A percentile compares a stretch with the other conserved stretches of the same genome.
phyloP scores from a whole-genome alignment of 208 protist genomes.

The Crithidia mellificae region DNA sequence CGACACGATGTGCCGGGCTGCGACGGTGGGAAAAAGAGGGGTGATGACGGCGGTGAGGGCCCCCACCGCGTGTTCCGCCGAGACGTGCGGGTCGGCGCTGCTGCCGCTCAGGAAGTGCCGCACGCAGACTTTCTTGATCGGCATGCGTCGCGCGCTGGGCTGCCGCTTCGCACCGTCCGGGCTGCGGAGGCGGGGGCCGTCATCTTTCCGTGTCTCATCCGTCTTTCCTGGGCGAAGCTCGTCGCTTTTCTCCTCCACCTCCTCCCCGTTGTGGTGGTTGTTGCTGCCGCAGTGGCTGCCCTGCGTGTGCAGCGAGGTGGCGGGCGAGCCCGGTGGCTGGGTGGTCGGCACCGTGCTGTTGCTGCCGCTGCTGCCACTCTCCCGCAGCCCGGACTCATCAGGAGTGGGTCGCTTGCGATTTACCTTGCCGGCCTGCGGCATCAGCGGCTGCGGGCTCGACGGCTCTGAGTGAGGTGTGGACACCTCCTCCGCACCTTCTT shows the following conservation, averaged over 20 bases:
- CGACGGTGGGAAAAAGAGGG: no score
- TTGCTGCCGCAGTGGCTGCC: background rate
- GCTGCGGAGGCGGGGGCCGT: no score
- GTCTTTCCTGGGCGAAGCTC: no score
- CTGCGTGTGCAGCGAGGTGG: constrained; percentile 2
- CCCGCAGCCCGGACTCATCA: background rate
- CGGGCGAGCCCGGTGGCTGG: constrained; percentile 1
- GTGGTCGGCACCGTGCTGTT: background rate
- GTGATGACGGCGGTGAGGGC: background rate
- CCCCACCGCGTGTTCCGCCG: constrained; percentile 8
- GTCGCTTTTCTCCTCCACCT: no score
- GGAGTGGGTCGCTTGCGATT: background rate
- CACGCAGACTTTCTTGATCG: constrained; percentile 37
- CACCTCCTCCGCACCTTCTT: no score
- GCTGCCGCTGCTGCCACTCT: background rate
- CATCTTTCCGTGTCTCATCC: no score
- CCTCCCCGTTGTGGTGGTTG: no score
- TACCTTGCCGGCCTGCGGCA: background rate
- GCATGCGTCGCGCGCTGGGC: constrained; percentile 29
- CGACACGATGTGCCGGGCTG: background rate
- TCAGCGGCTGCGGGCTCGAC: background rate
- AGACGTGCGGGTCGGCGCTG: background rate
- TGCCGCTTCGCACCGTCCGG: no score
- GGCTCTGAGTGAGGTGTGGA: no score
- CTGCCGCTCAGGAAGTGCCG: constrained; percentile 24